phyloP scores from a whole-genome alignment of 495 filamentous ascomycete genomes.

The Geoglossum glabrum region DNA sequence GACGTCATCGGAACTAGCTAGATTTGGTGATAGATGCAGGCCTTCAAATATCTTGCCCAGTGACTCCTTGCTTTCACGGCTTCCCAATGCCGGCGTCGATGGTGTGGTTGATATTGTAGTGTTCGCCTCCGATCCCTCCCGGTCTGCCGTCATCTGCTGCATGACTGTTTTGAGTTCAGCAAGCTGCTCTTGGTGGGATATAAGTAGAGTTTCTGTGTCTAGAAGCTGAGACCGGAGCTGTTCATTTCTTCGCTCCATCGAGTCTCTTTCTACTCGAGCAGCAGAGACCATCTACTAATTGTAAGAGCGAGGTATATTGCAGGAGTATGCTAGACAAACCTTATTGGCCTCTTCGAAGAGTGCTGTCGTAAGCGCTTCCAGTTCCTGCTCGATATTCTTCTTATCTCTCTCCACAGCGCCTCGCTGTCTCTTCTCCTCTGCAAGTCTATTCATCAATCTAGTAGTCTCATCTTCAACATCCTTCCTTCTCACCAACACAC shows the following conservation, averaged over 20 bases:
- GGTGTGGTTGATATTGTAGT: conserved; percentile 40
- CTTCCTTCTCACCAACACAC: conserved; percentile 47
- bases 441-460: conserved; percentile 43
- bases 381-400: conserved; percentile 55
- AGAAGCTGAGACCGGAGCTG: conserved; percentile 58
- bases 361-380: conserved; percentile 73
- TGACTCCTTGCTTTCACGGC: conserved; percentile 19
- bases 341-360: conserved; percentile 91
- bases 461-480: conserved; percentile 50
- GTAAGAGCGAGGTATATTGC: background rate
- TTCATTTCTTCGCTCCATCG: conserved; percentile 55
- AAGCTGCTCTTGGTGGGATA: conserved; percentile 83
- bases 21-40: conserved; percentile 24
- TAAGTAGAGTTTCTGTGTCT: conserved; percentile 70
- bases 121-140: conserved; percentile 42
- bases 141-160: conserved; percentile 62
- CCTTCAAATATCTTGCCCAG: conserved; percentile 24
- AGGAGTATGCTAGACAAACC: conserved; percentile 20
- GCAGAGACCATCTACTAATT: conserved; percentile 65
- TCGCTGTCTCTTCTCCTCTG: conserved; percentile 39
- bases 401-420: conserved; percentile 46
- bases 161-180: conserved; percentile 77
- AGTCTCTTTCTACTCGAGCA: conserved; percentile 49
- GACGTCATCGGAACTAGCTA: conserved; percentile 33
- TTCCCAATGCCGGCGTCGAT: conserved; percentile 37